Conservation (phyloP, 2,329 filamentous ascomycete genomes). For the Monilinia fructicola region DNA sequence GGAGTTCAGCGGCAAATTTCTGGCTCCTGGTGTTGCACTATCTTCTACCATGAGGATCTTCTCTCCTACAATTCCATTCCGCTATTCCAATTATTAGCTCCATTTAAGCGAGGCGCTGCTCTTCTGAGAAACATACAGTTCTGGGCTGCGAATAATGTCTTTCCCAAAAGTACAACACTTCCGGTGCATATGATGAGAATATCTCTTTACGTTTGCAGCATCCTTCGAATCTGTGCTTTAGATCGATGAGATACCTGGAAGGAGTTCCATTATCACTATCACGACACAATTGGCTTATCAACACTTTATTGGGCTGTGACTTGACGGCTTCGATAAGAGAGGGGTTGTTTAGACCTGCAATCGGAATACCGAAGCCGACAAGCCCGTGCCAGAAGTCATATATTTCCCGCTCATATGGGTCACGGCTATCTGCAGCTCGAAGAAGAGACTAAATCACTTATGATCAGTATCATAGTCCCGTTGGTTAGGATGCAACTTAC, state of each 20-base stretch:
- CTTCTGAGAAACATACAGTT: background rate
- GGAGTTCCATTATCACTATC: conserved; percentile 11
- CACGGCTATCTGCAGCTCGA: background rate
- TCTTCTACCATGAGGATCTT: conserved; percentile 17
- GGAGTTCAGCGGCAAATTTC: conserved; percentile 5
- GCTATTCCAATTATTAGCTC: background rate
- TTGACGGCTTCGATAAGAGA: conserved; percentile 18
- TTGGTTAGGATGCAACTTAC: background rate
- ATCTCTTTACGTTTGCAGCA: conserved; percentile 8
- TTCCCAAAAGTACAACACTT: conserved; percentile 22
- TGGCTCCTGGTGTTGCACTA: conserved; percentile 12
- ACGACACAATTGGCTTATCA: conserved; percentile 14
- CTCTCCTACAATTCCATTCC: background rate
- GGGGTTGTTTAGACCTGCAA: conserved; percentile 12
- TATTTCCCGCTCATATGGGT: background rate
- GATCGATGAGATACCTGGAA: background rate
- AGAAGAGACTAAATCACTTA: conserved; percentile 1
- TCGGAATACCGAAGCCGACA: conserved; percentile 22
- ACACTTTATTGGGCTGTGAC: conserved; percentile 19
- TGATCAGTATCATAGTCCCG: background rate
- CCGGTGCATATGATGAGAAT: conserved; percentile 2
- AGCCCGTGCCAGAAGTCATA: conserved; percentile 18
- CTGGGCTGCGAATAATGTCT: conserved; percentile 5
- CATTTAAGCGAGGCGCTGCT: background rate
- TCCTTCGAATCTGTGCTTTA: conserved; percentile 12